Evolutionary conservation across 257 asterid genomes (phyloP).

Genomic region (Avicennia marina): DNA sequence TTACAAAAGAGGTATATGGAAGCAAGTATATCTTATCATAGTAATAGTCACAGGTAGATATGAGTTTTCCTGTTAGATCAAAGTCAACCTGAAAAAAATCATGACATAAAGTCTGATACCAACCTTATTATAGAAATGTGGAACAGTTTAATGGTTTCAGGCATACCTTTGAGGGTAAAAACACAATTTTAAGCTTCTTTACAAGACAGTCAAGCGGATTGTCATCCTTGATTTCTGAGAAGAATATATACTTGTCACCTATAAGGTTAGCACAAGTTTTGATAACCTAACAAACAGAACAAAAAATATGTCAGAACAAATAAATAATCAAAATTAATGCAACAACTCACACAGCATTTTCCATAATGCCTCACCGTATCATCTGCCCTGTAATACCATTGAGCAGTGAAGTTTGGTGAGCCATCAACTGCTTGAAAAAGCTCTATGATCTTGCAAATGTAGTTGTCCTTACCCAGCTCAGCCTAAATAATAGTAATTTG

Average conservation of each 20-base stretch:
- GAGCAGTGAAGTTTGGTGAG: slow-evolving; percentile 43
- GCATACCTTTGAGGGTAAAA: slow-evolving; percentile 42
- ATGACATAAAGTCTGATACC: not conserved
- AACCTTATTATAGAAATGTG: not conserved
- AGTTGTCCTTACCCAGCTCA: slow-evolving; percentile 35
- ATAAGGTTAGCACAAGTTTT: slow-evolving; percentile 28
- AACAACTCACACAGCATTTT: not conserved
- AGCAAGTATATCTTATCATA: slow-evolving; percentile 58
- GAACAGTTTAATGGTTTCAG: not conserved
- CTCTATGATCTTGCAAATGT: slow-evolving; percentile 67
- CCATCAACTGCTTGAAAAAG: slow-evolving; percentile 56
- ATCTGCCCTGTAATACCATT: slow-evolving; percentile 66
- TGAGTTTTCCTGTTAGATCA: slow-evolving; percentile 13
- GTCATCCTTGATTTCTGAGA: slow-evolving; percentile 66
- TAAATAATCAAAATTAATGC: not conserved
- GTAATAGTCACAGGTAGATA: slow-evolving; percentile 39
- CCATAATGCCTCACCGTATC: slow-evolving; percentile 60
- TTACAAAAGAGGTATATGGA: slow-evolving; percentile 58
- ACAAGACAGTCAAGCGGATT: slow-evolving; percentile 65
- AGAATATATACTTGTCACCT: slow-evolving; percentile 45
- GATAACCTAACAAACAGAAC: slow-evolving; percentile 42
- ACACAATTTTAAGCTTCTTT: slow-evolving; percentile 29
- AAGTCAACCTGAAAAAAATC: slow-evolving; percentile 33
- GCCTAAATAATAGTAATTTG: slow-evolving; percentile 42
- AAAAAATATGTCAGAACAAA: slow-evolving; percentile 7